A percentile compares a stretch with the other conserved stretches of the same genome.
Evolutionary conservation across 495 filamentous ascomycete genomes (phyloP).

Genomic region (Tuber brumale): DNA sequence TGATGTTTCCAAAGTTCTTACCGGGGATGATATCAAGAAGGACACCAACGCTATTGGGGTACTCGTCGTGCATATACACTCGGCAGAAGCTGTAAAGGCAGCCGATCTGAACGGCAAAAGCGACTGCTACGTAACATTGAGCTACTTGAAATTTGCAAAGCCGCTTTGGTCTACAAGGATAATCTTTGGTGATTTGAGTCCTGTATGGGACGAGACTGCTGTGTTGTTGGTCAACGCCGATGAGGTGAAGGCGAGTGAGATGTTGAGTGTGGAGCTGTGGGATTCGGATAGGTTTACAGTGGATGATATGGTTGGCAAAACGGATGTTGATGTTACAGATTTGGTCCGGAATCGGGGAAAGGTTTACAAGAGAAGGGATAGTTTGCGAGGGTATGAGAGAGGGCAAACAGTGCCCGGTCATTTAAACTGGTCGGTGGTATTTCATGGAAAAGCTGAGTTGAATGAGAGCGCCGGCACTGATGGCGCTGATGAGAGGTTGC

Average conservation of each 20-base stretch:
- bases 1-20: constrained; percentile 65
- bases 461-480: constrained; percentile 52
- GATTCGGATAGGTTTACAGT: constrained; percentile 63
- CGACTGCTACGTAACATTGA: constrained; percentile 63
- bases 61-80: constrained; percentile 56
- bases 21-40: constrained; percentile 71
- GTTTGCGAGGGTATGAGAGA: constrained; percentile 53
- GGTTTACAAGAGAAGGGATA: constrained; percentile 54
- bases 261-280: constrained; percentile 61
- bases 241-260: constrained; percentile 67
- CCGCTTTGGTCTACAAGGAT: constrained; percentile 59
- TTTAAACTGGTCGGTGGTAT: constrained; percentile 64
- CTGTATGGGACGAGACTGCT: constrained; percentile 62
- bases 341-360: constrained; percentile 53
- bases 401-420: constrained; percentile 63
- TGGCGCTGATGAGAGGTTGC: constrained; percentile 50
- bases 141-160: constrained; percentile 71
- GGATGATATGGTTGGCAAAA: constrained; percentile 65
- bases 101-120: constrained; percentile 61
- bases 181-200: constrained; percentile 56
- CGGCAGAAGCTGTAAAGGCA: constrained; percentile 59
- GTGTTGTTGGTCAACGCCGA: constrained; percentile 59
- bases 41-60: constrained; percentile 61
- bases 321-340: constrained; percentile 59
- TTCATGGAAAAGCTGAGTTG: constrained; percentile 55